Base-by-base conservation (phyloP, 2,329 filamentous ascomycete genomes). In the Corinectria fuckeliana region DNA sequence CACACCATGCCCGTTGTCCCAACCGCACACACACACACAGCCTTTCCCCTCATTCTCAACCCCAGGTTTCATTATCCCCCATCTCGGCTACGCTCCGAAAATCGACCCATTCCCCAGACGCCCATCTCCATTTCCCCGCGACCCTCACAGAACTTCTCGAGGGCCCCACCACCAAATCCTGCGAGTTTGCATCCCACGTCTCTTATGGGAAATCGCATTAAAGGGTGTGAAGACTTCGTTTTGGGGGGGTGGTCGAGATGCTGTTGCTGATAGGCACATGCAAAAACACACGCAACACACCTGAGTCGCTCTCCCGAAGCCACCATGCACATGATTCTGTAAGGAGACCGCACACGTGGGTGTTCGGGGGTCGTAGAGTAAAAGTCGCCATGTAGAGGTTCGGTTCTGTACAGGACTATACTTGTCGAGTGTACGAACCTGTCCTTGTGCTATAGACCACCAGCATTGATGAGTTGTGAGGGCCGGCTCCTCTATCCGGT, bases 121-220 rank as follows among this genome's bases (percentile, higher is more conserved):
- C 30, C 30, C 30, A 30, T 36, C 56, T 59, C 50, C 61, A 51
- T 58, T 65, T 60, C 57, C 60, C 60, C 63, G 58, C 64, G 56
- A 59, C 50, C 50, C 45, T 53, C 30, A 14, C 20, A n/a, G n/a
- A n/a, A n/a, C n/a, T 11, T n/a, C 38, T 41, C 34, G 8, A 45
- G 11, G 11, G 32, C 50, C 42, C 42, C 42, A 30, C 42, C 42
- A 18, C 18, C 18, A n/a, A 38, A 38, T 18, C 36, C 16, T n/a
- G n/a, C n/a, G n/a, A n/a, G n/a, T n/a, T n/a, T 38, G 36, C 36
- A 38, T 38, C 36, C 34, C 36, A 38, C 36, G 36, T 18, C 36
- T 38, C 36, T n/a, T n/a, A n/a, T 16, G 36, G 16, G 36, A 38
- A 38, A 38, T 18, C 8, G 36, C 16, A 38, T 16, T 9, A n/a